These are phyloP conservation scores for Aschersonia sp. DNA, from an alignment of 2,329 filamentous ascomycete genomes.

Conservation along the genomic window DNA sequence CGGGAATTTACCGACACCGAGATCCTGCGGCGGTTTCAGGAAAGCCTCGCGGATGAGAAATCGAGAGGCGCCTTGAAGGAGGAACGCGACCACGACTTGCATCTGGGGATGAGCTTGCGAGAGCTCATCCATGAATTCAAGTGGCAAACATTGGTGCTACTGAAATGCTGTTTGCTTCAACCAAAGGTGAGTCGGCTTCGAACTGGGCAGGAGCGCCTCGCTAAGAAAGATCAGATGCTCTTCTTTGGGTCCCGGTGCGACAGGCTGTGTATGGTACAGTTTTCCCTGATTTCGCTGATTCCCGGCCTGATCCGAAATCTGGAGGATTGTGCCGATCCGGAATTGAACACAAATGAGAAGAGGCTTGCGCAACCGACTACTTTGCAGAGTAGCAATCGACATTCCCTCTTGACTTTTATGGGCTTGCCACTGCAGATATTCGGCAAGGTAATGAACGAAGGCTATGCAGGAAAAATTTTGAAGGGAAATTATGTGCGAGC, in stretches of 20 bases:
- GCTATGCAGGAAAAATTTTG: too few species aligned
- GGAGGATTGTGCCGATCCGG: constrained; percentile 92
- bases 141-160: constrained; percentile 82
- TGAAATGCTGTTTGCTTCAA: constrained; percentile 88
- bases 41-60: constrained; percentile 62
- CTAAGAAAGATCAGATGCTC: constrained; percentile 53
- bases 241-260: constrained; percentile 98
- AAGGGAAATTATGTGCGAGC: neutral
- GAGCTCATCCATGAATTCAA: constrained; percentile 91
- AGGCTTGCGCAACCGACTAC: constrained; percentile 65
- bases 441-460: constrained; percentile 48
- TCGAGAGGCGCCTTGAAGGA: constrained; percentile 39
- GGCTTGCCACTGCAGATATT: constrained; percentile 90
- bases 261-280: constrained; percentile 94
- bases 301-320: constrained; percentile 80
- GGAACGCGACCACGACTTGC: constrained; percentile 68
- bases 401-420: constrained; percentile 84
- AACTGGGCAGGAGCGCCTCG: too few species aligned
- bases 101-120: constrained; percentile 74
- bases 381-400: constrained; percentile 79
- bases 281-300: constrained; percentile 88
- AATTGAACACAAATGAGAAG: constrained; percentile 70
- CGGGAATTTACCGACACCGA: constrained; percentile 82
- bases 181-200: constrained; percentile 53
- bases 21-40: constrained; percentile 81